phyloP scores from a whole-genome alignment of 768 basidiomycete species.

The Suillus americanus region DNA sequence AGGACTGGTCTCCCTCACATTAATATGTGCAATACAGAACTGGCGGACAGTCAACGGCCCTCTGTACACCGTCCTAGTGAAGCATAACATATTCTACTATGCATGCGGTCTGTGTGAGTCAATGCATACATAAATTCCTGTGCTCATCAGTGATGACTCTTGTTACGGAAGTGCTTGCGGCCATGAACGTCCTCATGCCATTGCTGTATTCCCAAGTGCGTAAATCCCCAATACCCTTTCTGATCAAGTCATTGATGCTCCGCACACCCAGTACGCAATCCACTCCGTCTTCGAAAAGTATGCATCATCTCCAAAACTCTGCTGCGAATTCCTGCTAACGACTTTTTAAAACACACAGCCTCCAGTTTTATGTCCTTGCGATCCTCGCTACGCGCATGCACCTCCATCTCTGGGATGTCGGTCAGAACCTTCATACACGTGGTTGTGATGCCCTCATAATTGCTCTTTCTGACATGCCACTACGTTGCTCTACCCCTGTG shows the following conservation, averaged over 20 bases:
- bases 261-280: neutral
- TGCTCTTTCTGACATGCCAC: too few species aligned
- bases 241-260: neutral
- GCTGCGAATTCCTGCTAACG: too few species aligned
- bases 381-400: too few species aligned
- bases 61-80: neutral
- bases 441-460: too few species aligned
- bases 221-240: too few species aligned
- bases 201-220: too few species aligned
- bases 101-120: neutral
- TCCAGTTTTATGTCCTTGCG: too few species aligned
- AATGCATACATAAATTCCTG: neutral
- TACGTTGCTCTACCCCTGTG: too few species aligned
- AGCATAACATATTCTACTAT: neutral
- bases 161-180: neutral
- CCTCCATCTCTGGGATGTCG: too few species aligned
- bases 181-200: neutral
- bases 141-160: neutral
- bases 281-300: neutral
- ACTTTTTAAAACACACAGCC: too few species aligned
- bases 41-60: neutral
- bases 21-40: neutral
- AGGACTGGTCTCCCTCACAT: neutral
- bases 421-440: too few species aligned
- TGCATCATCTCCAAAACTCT: neutral